Evolutionary conservation across 495 filamentous ascomycete genomes (phyloP).

Genomic region (Neurospora sp.): DNA sequence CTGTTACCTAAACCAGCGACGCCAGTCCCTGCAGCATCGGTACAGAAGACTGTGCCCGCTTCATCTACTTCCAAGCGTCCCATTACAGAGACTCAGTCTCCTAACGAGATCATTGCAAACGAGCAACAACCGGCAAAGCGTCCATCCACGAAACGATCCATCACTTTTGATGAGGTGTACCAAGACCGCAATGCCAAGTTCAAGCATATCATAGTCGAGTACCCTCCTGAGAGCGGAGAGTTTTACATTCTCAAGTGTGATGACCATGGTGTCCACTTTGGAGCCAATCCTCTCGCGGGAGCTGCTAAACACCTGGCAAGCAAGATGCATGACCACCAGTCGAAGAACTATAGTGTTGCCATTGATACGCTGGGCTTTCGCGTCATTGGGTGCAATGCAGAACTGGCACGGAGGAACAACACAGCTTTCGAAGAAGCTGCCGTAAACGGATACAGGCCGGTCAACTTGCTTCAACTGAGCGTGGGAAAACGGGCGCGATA

Average conservation of each 20-base stretch:
- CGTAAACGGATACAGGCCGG: conserved; percentile 20
- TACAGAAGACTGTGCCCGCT: background rate
- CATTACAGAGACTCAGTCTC: background rate
- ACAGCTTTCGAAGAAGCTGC: conserved; percentile 17
- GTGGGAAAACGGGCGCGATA: conserved; percentile 1
- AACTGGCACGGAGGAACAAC: conserved; percentile 26
- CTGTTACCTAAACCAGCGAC: background rate
- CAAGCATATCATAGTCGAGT: conserved; percentile 34
- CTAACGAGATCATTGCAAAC: background rate
- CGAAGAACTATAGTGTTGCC: conserved; percentile 21
- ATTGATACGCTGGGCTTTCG: conserved; percentile 26
- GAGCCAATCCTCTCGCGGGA: conserved; percentile 26
- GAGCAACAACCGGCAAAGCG: background rate
- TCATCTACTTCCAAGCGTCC: background rate
- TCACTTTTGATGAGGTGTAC: conserved; percentile 33
- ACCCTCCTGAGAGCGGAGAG: conserved; percentile 11
- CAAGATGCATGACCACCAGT: conserved; percentile 21
- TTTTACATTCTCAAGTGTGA: conserved; percentile 38
- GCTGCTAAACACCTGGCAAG: conserved; percentile 34
- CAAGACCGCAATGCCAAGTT: conserved; percentile 23
- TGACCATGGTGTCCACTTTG: conserved; percentile 32
- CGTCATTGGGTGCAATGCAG: conserved; percentile 22
- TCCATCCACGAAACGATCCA: conserved; percentile 7
- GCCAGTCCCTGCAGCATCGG: background rate
- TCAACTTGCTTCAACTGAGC: conserved; percentile 19